phyloP scores from a whole-genome alignment of 768 basidiomycete species.

The Pilatotrama ljubarskyi region DNA sequence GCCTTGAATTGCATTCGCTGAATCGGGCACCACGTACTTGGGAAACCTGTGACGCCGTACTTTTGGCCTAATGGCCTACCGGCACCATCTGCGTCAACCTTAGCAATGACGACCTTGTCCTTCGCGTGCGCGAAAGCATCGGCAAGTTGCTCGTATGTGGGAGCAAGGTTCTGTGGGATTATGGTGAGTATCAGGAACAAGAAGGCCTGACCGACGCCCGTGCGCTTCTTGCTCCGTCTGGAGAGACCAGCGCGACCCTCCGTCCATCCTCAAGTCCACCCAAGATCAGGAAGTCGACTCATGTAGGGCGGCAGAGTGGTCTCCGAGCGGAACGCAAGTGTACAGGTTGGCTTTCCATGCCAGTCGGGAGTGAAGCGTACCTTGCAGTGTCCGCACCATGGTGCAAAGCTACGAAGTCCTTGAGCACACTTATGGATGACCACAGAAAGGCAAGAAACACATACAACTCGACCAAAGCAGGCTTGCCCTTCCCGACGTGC shows the following conservation, averaged over 20 bases:
- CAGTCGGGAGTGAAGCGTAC: slow-evolving; percentile 37
- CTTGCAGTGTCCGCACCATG: slow-evolving; percentile 94
- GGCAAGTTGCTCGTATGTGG: slow-evolving; percentile 84
- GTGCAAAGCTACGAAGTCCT: slow-evolving; percentile 61
- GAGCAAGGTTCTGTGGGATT: slow-evolving; percentile 72
- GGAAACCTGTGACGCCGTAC: slow-evolving; percentile 82
- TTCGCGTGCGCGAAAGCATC: slow-evolving; percentile 80
- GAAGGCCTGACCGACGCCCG: background rate
- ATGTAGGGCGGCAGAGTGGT: too few species aligned
- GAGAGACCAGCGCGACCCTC: too few species aligned
- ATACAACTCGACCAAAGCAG: slow-evolving; percentile 90
- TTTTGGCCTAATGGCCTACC: slow-evolving; percentile 76
- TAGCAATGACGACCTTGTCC: slow-evolving; percentile 85
- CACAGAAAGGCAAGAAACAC: slow-evolving; percentile 34
- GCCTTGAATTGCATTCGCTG: slow-evolving; percentile 37
- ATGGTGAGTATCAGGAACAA: slow-evolving; percentile 12
- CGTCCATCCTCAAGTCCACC: too few species aligned
- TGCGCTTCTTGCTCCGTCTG: background rate
- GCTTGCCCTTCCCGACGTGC: slow-evolving; percentile 74
- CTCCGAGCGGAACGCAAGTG: background rate
- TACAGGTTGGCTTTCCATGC: background rate
- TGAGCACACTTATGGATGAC: slow-evolving; percentile 9
- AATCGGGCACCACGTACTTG: slow-evolving; percentile 57
- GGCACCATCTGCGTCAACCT: slow-evolving; percentile 89
- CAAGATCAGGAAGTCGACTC: too few species aligned